These are phyloP conservation scores for Irpex sp. DNA, from an alignment of 1,284 basidiomycete species.

Conservation along the genomic window DNA sequence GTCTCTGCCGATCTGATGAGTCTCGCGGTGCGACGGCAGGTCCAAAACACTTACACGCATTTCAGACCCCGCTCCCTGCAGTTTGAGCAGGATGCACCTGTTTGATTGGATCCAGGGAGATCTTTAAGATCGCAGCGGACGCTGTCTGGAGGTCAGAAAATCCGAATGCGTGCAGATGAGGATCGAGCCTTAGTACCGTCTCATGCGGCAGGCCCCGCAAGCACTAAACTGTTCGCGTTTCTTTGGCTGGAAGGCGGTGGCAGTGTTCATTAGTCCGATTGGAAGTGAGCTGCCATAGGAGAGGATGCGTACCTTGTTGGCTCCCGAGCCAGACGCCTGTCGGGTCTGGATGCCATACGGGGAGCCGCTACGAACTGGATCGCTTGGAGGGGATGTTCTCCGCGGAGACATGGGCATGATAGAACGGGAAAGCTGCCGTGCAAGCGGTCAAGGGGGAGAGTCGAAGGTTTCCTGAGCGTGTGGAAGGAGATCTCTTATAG, in stretches of 20 bases:
- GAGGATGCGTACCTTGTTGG: constrained; percentile 33
- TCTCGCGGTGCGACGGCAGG: constrained; percentile 3
- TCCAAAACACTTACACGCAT: constrained; percentile 63
- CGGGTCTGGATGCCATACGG: constrained; percentile 29
- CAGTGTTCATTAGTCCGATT: constrained; percentile 43
- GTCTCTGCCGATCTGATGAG: constrained; percentile 48
- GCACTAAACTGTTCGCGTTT: constrained; percentile 36
- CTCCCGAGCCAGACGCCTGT: constrained; percentile 51
- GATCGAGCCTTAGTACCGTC: constrained; percentile 46
- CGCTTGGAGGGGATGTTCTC: constrained; percentile 7
- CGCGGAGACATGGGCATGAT: constrained; percentile 11
- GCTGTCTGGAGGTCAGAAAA: constrained; percentile 33
- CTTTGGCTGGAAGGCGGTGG: constrained; percentile 9
- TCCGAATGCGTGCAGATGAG: constrained; percentile 9
- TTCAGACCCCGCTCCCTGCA: constrained; percentile 83
- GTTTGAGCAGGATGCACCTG: constrained; percentile 70
- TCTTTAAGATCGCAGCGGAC: constrained; percentile 83
- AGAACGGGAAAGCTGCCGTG: not conserved
- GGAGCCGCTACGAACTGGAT: constrained; percentile 7
- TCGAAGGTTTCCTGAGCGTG: not conserved
- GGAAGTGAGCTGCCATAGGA: constrained; percentile 4
- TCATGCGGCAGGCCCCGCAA: constrained; percentile 86
- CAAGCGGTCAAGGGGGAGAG: not conserved
- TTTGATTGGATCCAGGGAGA: constrained; percentile 40
- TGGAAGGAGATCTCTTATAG: constrained; percentile 6